Conservation (phyloP, 257 asterid species). For the Solanum bulbocastanum region DNA sequence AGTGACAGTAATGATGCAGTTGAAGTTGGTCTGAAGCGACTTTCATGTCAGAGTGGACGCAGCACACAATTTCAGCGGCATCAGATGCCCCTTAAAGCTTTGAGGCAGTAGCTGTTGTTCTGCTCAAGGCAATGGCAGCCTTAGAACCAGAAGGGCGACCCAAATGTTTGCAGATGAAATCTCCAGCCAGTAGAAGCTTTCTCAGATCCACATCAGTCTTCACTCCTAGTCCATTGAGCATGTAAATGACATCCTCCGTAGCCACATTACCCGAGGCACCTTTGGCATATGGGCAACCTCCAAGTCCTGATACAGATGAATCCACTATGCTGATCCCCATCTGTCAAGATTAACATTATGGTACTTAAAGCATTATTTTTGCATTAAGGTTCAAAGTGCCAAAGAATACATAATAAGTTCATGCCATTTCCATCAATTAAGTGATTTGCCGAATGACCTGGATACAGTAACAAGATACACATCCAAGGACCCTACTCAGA, state of each 20-base stretch:
- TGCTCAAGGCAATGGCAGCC: conserved; percentile 64
- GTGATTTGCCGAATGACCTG: background rate
- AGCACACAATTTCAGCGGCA: background rate
- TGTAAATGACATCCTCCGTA: conserved; percentile 88
- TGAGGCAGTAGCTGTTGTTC: conserved; percentile 38
- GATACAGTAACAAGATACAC: background rate
- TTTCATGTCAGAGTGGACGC: background rate
- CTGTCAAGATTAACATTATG: conserved; percentile 20
- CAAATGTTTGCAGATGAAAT: conserved; percentile 65
- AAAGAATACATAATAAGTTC: background rate
- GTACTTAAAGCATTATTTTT: background rate
- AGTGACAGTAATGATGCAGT: background rate
- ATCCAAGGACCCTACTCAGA: background rate
- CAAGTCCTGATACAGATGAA: conserved; percentile 86
- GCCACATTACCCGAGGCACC: conserved; percentile 98
- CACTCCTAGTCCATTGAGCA: conserved; percentile 84
- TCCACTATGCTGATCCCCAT: conserved; percentile 85
- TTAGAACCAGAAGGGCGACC: conserved; percentile 72
- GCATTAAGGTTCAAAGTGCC: background rate
- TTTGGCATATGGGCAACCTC: conserved; percentile 96
- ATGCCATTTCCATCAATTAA: background rate
- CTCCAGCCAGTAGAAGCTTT: conserved; percentile 71
- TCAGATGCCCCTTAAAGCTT: conserved; percentile 44
- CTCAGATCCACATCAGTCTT: conserved; percentile 62
- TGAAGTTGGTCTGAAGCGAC: background rate